Percentiles rank a stretch among this genome's conserved stretches.
Evolutionary conservation across 1,284 basidiomycete genomes (phyloP).

Genomic region (Phellinidium pouzarii): DNA sequence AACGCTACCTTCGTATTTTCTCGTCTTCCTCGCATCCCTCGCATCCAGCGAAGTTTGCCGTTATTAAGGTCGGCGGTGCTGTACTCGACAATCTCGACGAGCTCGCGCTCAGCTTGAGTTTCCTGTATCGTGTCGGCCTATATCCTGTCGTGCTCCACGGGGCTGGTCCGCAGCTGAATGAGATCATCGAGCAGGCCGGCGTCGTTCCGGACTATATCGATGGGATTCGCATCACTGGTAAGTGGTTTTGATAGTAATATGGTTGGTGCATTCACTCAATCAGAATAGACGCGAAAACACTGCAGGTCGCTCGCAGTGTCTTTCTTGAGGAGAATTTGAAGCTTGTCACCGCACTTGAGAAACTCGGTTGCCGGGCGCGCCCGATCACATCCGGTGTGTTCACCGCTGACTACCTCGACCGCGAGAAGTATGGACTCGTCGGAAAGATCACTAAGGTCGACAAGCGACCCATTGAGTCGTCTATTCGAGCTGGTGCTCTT

Average conservation of each 20-base stretch:
- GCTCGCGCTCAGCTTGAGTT: conserved; percentile 86
- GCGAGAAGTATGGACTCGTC: conserved; percentile 90
- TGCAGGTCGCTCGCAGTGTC: conserved; percentile 88
- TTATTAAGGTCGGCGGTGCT: conserved; percentile 92
- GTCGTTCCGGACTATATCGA: conserved; percentile 93
- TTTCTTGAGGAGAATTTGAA: conserved; percentile 95
- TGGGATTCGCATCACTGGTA: conserved; percentile 90
- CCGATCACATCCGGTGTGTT: conserved; percentile 96
- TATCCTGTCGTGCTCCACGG: conserved; percentile 95
- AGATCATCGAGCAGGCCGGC: conserved; percentile 84
- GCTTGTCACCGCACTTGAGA: conserved; percentile 85
- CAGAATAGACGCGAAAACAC: conserved; percentile 78
- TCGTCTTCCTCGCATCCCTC: conserved; percentile 80
- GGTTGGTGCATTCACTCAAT: background rate
- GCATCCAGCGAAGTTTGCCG: conserved; percentile 85
- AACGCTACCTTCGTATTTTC: conserved; percentile 94
- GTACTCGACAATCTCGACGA: conserved; percentile 88
- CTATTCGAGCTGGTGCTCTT: conserved; percentile 88
- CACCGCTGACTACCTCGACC: conserved; percentile 90
- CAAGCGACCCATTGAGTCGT: conserved; percentile 90
- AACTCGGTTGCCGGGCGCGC: conserved; percentile 87
- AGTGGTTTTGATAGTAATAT: conserved; percentile 23
- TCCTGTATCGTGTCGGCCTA: conserved; percentile 88
- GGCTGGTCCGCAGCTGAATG: conserved; percentile 91
- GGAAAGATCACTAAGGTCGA: conserved; percentile 90